phyloP scores from a whole-genome alignment of 768 basidiomycete species.

The Rhodotorula taiwanensis region DNA sequence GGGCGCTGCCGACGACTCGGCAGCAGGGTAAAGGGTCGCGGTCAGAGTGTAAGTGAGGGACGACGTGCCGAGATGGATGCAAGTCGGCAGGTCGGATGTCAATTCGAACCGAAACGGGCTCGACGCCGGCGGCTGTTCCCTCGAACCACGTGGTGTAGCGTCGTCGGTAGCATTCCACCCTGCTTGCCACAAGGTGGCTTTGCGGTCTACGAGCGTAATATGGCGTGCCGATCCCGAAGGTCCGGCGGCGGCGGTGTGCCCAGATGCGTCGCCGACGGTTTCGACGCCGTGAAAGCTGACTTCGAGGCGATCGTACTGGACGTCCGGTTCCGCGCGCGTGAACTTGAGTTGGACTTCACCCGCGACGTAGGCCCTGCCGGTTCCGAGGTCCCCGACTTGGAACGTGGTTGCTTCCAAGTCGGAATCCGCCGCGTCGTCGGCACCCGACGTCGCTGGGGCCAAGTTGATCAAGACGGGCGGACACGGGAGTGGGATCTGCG shows the following conservation, averaged over 20 bases:
- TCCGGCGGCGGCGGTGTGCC: too few relatives aligned
- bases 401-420: constrained; percentile 59
- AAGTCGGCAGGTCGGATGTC: constrained; percentile 71
- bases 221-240: too few relatives aligned
- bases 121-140: constrained; percentile 52
- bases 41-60: constrained; percentile 63
- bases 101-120: constrained; percentile 78
- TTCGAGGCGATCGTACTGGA: constrained; percentile 13
- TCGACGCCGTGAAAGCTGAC: constrained; percentile 34
- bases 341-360: constrained; percentile 82
- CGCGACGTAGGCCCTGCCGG: constrained; percentile 61
- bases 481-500: background rate
- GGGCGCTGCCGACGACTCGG: constrained; percentile 45
- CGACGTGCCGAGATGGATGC: constrained; percentile 64
- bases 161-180: too few relatives aligned
- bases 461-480: constrained; percentile 44
- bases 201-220: constrained; percentile 28
- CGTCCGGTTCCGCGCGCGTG: background rate
- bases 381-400: constrained; percentile 76
- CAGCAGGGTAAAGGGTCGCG: constrained; percentile 53
- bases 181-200: too few relatives aligned
- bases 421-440: constrained; percentile 56
- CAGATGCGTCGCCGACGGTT: background rate
- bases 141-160: too few relatives aligned
- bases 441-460: constrained; percentile 61